phyloP scores from a whole-genome alignment of 495 filamentous ascomycete species.

The Xylaria castorea region DNA sequence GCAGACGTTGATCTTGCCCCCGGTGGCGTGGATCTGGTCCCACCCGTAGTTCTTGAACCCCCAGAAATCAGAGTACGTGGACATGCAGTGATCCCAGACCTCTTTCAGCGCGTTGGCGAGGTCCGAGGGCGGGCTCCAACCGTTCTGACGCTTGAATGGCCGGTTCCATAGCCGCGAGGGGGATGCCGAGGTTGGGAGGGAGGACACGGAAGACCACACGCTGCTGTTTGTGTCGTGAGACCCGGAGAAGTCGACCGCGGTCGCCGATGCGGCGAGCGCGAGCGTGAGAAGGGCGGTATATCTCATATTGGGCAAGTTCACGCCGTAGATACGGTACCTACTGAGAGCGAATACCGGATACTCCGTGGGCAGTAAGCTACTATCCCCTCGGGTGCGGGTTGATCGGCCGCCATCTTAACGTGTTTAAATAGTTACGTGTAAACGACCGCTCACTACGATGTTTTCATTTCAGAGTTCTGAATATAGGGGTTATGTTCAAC shows the following conservation, averaged over 20 bases:
- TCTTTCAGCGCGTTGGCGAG: conserved; percentile 22
- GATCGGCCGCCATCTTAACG: neutral
- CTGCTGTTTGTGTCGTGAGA: conserved; percentile 3
- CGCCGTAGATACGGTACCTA: neutral
- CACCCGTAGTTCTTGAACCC: conserved; percentile 24
- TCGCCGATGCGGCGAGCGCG: conserved; percentile 2
- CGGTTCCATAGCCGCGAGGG: conserved; percentile 5
- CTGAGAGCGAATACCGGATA: neutral
- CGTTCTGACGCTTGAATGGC: conserved; percentile 16
- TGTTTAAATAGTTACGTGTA: neutral
- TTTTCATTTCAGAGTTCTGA: neutral
- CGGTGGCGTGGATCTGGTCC: conserved; percentile 26
- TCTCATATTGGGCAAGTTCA: conserved; percentile 1
- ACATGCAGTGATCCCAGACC: conserved; percentile 25
- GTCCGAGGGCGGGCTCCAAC: conserved; percentile 21
- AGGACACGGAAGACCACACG: neutral
- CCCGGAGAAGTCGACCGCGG: conserved; percentile 6
- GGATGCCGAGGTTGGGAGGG: neutral
- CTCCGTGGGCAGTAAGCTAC: too few relatives aligned
- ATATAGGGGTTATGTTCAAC: neutral
- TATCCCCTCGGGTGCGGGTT: neutral
- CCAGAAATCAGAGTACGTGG: conserved; percentile 17
- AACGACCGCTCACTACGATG: neutral
- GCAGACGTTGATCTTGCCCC: conserved; percentile 26
- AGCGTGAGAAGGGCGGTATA: conserved; percentile 3